A percentile compares a stretch with the other conserved stretches of the same genome.
Evolutionary conservation across 1,139 yeast genomes (phyloP).

Genomic region (Candida neerlandica): DNA sequence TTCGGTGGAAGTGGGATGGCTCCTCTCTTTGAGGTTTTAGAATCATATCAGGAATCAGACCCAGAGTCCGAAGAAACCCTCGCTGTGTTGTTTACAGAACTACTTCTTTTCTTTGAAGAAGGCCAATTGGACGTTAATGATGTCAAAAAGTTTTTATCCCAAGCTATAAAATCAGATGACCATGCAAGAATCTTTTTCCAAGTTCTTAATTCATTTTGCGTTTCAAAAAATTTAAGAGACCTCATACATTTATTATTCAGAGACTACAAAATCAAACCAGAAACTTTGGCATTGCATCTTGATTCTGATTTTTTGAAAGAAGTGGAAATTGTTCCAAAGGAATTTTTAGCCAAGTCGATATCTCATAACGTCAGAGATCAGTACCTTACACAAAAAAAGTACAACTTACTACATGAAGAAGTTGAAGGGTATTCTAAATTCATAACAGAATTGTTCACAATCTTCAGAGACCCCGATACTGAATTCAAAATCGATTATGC

Average conservation of each 20-base stretch:
- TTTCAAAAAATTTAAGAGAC: slow-evolving; percentile 27
- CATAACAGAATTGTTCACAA: slow-evolving; percentile 51
- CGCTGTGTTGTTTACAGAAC: slow-evolving; percentile 37
- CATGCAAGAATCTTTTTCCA: slow-evolving; percentile 46
- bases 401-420: slow-evolving; percentile 75
- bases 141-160: slow-evolving; percentile 29
- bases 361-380: slow-evolving; percentile 52
- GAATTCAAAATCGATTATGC: slow-evolving; percentile 47
- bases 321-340: slow-evolving; percentile 42
- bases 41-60: slow-evolving; percentile 22
- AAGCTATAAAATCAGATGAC: slow-evolving; percentile 34
- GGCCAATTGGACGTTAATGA: slow-evolving; percentile 25
- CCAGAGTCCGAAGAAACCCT: slow-evolving; percentile 20
- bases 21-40: slow-evolving; percentile 31
- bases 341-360: slow-evolving; percentile 39
- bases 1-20: slow-evolving; percentile 34
- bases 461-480: slow-evolving; percentile 45
- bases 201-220: slow-evolving; percentile 48
- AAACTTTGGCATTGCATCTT: slow-evolving; percentile 40
- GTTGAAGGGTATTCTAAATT: slow-evolving; percentile 79
- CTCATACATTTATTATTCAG: slow-evolving; percentile 26
- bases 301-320: slow-evolving; percentile 39
- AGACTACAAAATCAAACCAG: slow-evolving; percentile 36
- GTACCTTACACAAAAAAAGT: slow-evolving; percentile 71
- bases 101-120: slow-evolving; percentile 35